A percentile compares a stretch with the other conserved stretches of the same genome.
Evolutionary conservation across 768 basidiomycete genomes (phyloP).

Genomic region (Dacryopinax spathularia): DNA sequence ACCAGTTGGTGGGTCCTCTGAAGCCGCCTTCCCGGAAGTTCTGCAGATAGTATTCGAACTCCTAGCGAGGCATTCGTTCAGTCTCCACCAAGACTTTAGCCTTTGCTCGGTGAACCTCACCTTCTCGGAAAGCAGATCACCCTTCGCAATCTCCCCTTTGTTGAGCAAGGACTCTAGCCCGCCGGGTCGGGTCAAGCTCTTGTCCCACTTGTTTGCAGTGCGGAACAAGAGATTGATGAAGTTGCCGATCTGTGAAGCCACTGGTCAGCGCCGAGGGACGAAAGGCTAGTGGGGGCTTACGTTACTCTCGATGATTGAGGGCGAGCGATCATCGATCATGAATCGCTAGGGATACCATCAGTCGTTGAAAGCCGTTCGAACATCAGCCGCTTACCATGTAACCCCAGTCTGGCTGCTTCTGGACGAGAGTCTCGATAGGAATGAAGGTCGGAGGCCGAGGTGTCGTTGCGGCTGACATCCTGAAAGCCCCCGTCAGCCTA

Average conservation of each 20-base stretch:
- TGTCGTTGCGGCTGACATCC: constrained; percentile 51
- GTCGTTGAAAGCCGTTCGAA: neutral
- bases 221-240: constrained; percentile 8
- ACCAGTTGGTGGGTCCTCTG: neutral
- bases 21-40: neutral
- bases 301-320: constrained; percentile 40
- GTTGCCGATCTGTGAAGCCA: neutral
- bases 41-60: neutral
- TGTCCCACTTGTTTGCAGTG: neutral
- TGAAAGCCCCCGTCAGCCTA: too few species aligned
- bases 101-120: too few species aligned
- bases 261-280: neutral
- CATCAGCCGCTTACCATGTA: constrained; percentile 40
- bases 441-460: constrained; percentile 41
- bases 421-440: constrained; percentile 38
- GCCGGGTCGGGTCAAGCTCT: neutral
- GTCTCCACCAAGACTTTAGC: too few species aligned
- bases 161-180: too few species aligned
- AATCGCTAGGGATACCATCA: too few species aligned
- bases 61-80: neutral
- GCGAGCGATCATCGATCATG: too few species aligned
- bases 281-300: constrained; percentile 25
- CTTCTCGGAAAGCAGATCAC: constrained; percentile 2
- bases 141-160: constrained; percentile 1
- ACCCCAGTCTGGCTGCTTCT: constrained; percentile 40